phyloP scores from a whole-genome alignment of 192 early-diverging fungal genomes.

The Podila clonocystis region DNA sequence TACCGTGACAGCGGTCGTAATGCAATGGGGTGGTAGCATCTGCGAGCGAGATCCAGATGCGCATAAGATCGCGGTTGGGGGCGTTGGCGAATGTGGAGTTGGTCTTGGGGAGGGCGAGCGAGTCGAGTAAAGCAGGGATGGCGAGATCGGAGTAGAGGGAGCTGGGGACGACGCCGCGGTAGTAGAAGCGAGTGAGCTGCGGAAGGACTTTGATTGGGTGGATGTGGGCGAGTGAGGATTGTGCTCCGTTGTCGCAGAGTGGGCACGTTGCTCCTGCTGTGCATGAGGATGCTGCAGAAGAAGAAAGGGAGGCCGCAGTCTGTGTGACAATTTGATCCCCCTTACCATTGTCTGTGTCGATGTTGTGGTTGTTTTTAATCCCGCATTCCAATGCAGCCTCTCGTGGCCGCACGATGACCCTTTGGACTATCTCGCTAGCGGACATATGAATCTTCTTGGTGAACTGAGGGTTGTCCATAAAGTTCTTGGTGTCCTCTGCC shows the following conservation, averaged over 20 bases:
- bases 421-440: slow-evolving; percentile 20
- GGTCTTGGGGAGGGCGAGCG: slow-evolving; percentile 19
- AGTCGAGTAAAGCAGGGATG: slow-evolving; percentile 18
- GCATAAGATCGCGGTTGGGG: slow-evolving; percentile 50
- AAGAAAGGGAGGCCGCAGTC: no score
- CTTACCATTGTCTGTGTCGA: neutral
- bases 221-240: neutral
- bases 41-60: slow-evolving; percentile 54
- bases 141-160: slow-evolving; percentile 23
- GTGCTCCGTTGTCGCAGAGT: slow-evolving; percentile 7
- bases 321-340: neutral
- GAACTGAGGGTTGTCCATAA: slow-evolving; percentile 54
- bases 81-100: slow-evolving; percentile 10
- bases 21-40: slow-evolving; percentile 62
- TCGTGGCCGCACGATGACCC: slow-evolving; percentile 13
- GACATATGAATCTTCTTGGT: slow-evolving; percentile 37
- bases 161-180: slow-evolving; percentile 38
- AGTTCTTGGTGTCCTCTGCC: slow-evolving; percentile 52
- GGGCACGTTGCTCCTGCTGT: slow-evolving; percentile 1
- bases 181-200: slow-evolving; percentile 29
- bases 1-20: slow-evolving; percentile 64
- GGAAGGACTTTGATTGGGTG: neutral
- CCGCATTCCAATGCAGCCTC: neutral
- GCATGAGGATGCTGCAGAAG: no score
- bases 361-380: neutral